Percentiles rank a stretch among this genome's conserved stretches.
Evolutionary conservation across 2,329 filamentous ascomycete species (phyloP).

Genomic region (Xylaria sp.): DNA sequence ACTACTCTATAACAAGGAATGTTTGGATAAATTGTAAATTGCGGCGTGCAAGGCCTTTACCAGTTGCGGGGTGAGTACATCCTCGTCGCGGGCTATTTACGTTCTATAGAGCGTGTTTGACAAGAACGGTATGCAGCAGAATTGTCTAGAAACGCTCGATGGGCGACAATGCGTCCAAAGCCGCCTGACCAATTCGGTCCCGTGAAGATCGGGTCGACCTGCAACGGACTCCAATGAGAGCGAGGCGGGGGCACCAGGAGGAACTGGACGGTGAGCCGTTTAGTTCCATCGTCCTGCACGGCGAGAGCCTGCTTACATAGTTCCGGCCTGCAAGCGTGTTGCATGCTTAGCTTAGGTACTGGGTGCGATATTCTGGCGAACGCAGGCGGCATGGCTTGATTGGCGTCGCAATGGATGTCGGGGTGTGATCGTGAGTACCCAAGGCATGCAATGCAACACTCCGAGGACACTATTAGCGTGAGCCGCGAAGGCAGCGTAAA

Average conservation of each 20-base stretch:
- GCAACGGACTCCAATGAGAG: no score
- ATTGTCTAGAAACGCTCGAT: background rate
- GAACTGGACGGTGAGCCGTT: background rate
- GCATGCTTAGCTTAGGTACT: background rate
- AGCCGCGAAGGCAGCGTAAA: conserved; percentile 1
- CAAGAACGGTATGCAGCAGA: background rate
- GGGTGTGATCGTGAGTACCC: conserved; percentile 2
- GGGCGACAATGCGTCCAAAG: background rate
- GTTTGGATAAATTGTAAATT: no score
- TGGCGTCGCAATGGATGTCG: conserved; percentile 4
- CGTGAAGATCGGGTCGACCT: no score
- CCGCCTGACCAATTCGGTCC: background rate
- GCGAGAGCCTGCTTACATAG: background rate
- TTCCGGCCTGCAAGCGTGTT: background rate
- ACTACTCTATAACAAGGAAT: conserved; percentile 4
- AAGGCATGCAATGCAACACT: conserved; percentile 14
- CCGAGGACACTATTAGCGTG: conserved; percentile 6
- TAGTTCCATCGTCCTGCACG: background rate
- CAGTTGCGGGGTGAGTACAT: no score
- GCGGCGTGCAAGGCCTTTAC: no score
- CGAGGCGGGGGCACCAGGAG: background rate
- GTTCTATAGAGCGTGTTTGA: background rate
- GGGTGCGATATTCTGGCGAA: no score
- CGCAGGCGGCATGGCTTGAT: conserved; percentile 5
- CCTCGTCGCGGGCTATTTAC: background rate